Base-by-base conservation (phyloP, 306 rosid genomes). In the Comarum palustre region DNA sequence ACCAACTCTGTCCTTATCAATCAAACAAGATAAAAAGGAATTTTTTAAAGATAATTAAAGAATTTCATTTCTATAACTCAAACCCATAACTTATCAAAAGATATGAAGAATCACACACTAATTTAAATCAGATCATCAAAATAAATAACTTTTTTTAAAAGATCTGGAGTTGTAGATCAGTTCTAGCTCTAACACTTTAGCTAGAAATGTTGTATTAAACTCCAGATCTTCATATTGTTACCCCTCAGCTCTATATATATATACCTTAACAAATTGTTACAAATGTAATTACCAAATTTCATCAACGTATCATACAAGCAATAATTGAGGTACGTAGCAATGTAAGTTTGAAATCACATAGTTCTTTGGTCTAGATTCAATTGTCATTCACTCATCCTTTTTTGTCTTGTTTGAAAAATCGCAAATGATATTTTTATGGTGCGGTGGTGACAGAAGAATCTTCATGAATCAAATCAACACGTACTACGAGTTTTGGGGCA, bases 401-500 rank as follows among this genome's bases (percentile, higher is more conserved):
- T 5, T 10, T n/a, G 2, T 45, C 16, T 50, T 42, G 31, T 69
- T 50, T 47, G 60, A 46, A 68, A 68, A 46, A 46, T 31, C 31
- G 9, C 45, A 19, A 11, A 11, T 10, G 45, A 8, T 19, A 31
- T 47, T 8, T 58, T 25, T 59, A 59, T 14, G 38, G 9, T 24
- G n/a, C n/a, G n/a, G 9, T 39, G 5, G 65, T 69, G 74, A 69
- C 48, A 20, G 5, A 10, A 3, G 74, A 70, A 51, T 70, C 50
- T 51, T 51, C 63, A 20, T 70, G 12, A 36, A 11, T 36, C 47
- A 36, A 19, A 31, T 8, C 8, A 6, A 32, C 24, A 16, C 1
- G n/a, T 59, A 60, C 22, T 63, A 19, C 47, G n/a, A 63, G 27
- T 63, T 62, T 51, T 34, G 61, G 73, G 20, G 11, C 46, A 32